Percentiles rank a stretch among this genome's conserved stretches.
Evolutionary conservation across 2,329 filamentous ascomycete species (phyloP).

Genomic region (Pseudogymnoascus sp.): DNA sequence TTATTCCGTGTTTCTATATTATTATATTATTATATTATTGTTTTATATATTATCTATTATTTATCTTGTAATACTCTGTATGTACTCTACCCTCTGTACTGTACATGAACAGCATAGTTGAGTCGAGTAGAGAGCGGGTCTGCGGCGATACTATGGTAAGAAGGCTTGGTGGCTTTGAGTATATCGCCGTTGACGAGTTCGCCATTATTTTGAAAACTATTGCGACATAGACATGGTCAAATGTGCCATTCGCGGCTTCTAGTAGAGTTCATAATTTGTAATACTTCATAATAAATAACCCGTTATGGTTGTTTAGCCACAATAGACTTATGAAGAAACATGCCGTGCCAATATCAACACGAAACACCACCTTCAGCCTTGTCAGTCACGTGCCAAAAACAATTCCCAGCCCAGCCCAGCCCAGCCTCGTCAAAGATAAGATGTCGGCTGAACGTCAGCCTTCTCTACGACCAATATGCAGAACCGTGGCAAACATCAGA

Average conservation of each 20-base stretch:
- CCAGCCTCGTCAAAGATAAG: slow-evolving; percentile 2
- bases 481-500: not conserved
- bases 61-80: not conserved
- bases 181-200: not conserved
- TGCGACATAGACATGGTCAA: not conserved
- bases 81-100: not conserved
- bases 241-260: not conserved
- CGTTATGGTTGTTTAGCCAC: not conserved
- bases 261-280: not conserved
- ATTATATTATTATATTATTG: not conserved
- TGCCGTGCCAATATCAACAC: not conserved
- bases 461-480: not conserved
- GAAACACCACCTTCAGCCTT: not conserved
- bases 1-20: not conserved
- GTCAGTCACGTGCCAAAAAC: not conserved
- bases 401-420: not conserved
- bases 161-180: not conserved
- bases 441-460: slow-evolving; percentile 7
- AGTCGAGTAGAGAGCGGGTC: not conserved
- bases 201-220: not conserved
- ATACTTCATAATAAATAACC: not conserved
- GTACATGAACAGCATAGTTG: not conserved
- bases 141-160: not conserved
- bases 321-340: not conserved
- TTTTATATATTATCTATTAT: not conserved